Conservation (phyloP, 2,329 filamentous ascomycete genomes). For the Arthrobotrys sinensis region DNA sequence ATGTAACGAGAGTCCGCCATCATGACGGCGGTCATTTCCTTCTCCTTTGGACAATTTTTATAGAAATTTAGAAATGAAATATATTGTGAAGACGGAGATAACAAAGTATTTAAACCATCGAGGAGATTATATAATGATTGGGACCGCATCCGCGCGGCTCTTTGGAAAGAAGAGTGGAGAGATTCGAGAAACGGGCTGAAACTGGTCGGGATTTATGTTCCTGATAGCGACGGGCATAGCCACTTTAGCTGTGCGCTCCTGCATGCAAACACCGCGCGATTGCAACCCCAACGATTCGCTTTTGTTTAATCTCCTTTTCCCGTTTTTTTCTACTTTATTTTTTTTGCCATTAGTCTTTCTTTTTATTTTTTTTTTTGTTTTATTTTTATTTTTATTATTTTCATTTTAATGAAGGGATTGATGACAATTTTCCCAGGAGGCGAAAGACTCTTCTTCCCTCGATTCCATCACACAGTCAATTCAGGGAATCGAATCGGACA, state of each 20-base stretch:
- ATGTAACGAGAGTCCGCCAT: constrained; percentile 22
- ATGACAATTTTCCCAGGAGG: neutral
- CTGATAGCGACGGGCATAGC: constrained; percentile 58
- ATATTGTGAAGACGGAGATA: neutral
- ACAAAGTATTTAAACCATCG: neutral
- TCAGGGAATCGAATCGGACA: constrained; percentile 19
- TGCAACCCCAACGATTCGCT: constrained; percentile 33
- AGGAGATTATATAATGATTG: neutral
- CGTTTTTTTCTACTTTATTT: constrained; percentile 5
- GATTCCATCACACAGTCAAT: neutral
- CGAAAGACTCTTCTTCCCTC: no score
- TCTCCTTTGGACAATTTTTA: neutral
- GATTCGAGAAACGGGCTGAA: constrained; percentile 20
- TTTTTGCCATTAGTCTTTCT: constrained; percentile 6
- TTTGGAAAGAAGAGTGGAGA: constrained; percentile 4
- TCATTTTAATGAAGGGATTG: neutral
- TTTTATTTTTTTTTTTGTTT: constrained; percentile 11
- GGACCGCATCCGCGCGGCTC: constrained; percentile 47
- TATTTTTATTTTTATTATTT: neutral
- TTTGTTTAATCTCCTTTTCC: constrained; percentile 13
- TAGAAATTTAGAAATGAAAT: no score
- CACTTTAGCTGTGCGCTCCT: constrained; percentile 23
- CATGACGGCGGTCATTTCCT: neutral
- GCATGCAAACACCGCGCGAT: constrained; percentile 14
- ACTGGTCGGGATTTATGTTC: constrained; percentile 34